Conservation (phyloP, 2,329 filamentous ascomycete genomes). For the Ceratocystis eucalypticola region DNA sequence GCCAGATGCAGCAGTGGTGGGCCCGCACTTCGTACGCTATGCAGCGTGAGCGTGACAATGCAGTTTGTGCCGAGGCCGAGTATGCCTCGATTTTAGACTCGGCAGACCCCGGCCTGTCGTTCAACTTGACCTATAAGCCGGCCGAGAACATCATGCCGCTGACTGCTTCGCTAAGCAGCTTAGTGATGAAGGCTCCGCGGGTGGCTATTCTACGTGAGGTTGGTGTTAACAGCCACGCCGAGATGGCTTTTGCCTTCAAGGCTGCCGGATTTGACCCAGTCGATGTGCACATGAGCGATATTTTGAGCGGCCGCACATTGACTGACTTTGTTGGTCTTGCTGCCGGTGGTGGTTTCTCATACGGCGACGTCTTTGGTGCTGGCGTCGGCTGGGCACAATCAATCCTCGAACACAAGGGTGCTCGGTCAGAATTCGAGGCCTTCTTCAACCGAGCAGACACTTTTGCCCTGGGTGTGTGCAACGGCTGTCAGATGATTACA, state of each 20-base stretch:
- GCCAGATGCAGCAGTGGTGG: conserved; percentile 76
- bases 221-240: conserved; percentile 88
- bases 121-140: conserved; percentile 68
- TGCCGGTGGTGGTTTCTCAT: conserved; percentile 94
- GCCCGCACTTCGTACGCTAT: conserved; percentile 77
- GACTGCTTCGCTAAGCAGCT: conserved; percentile 33
- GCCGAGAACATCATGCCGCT: conserved; percentile 62
- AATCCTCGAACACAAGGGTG: conserved; percentile 69
- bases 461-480: conserved; percentile 88
- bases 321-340: conserved; percentile 76
- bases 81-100: conserved; percentile 61
- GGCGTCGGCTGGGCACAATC: conserved; percentile 94
- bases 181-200: conserved; percentile 45
- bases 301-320: conserved; percentile 66
- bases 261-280: conserved; percentile 81
- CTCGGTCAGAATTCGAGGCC: conserved; percentile 59
- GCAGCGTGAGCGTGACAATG: conserved; percentile 82
- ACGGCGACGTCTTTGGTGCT: conserved; percentile 70
- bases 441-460: conserved; percentile 87
- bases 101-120: conserved; percentile 68
- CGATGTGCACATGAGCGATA: conserved; percentile 94
- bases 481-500: conserved; percentile 90
- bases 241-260: conserved; percentile 95
- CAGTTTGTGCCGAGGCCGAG: conserved; percentile 72
- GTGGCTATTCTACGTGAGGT: conserved; percentile 93